Evolutionary conservation across 257 asterid genomes (phyloP).

Genomic region (Fraxinus quadrangulata): DNA sequence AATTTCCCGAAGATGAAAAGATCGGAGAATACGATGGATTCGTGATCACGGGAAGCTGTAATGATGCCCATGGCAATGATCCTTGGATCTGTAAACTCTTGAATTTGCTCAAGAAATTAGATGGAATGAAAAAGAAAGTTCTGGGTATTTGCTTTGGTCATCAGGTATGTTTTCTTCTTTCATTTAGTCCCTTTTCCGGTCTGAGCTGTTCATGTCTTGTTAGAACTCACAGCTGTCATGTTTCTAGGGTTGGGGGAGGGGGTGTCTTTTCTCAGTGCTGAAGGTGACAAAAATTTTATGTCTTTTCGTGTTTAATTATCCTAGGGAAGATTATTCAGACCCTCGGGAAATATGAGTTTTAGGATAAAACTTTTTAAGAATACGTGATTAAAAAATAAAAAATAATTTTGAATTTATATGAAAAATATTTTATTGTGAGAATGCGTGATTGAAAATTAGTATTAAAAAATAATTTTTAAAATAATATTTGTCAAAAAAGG

Average conservation of each 20-base stretch:
- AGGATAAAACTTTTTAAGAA: too few species aligned
- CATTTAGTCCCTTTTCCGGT: neutral
- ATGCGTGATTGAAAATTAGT: too few species aligned
- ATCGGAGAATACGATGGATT: conserved; percentile 65
- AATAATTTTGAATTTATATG: too few species aligned
- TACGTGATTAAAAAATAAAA: too few species aligned
- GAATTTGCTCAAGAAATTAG: conserved; percentile 52
- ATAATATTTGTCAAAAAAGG: too few species aligned
- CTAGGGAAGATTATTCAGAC: too few species aligned
- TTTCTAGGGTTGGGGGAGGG: neutral
- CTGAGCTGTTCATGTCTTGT: neutral
- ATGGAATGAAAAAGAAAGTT: conserved; percentile 64
- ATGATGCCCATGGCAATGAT: conserved; percentile 85
- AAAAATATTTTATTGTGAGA: too few species aligned
- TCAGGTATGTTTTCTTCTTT: conserved; percentile 50
- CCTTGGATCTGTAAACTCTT: conserved; percentile 68
- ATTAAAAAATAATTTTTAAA: too few species aligned
- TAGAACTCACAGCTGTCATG: neutral
- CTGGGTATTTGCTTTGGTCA: conserved; percentile 92
- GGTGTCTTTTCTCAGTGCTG: neutral
- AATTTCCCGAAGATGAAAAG: conserved; percentile 73
- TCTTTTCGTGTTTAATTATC: too few species aligned
- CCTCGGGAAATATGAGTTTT: too few species aligned
- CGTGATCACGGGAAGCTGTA: conserved; percentile 89
- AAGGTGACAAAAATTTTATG: neutral